Evolutionary conservation across 2,329 filamentous ascomycete genomes (phyloP).

Genomic region (Anisogramma anomala): DNA sequence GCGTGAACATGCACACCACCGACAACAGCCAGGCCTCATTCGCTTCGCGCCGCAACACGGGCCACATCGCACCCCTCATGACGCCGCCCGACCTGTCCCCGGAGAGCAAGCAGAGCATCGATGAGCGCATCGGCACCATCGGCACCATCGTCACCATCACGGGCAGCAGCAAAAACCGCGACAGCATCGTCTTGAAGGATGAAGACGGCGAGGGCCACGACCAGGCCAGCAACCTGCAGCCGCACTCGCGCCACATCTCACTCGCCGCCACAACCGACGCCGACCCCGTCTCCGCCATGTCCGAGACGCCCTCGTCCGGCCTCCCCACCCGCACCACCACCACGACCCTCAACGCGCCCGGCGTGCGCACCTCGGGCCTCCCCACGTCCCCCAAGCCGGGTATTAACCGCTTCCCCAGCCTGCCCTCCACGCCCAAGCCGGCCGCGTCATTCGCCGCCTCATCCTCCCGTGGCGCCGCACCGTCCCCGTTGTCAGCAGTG

Average conservation of each 20-base stretch:
- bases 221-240: conserved; percentile 8
- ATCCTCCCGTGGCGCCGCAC: conserved; percentile 25
- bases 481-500: conserved; percentile 39
- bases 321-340: conserved; percentile 19
- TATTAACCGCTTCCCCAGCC: conserved; percentile 27
- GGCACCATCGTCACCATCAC: conserved; percentile 25
- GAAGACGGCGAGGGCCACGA: conserved; percentile 6
- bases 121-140: conserved; percentile 38
- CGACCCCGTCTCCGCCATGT: conserved; percentile 41
- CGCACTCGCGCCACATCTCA: conserved; percentile 28
- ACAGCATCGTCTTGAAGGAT: conserved; percentile 5
- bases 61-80: conserved; percentile 31
- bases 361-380: conserved; percentile 26
- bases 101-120: conserved; percentile 40
- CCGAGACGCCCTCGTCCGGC: conserved; percentile 37
- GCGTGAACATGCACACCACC: too few relatives aligned
- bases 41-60: conserved; percentile 20
- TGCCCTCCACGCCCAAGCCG: conserved; percentile 38
- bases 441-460: conserved; percentile 31
- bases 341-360: not conserved
- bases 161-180: conserved; percentile 12
- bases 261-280: conserved; percentile 27
- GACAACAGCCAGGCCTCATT: conserved; percentile 25
- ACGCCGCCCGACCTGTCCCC: conserved; percentile 33
- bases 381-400: conserved; percentile 39